A percentile compares a stretch with the other conserved stretches of the same genome.
phyloP scores from a whole-genome alignment of 192 early-diverging fungal genomes.

The Coemansia sp. region DNA sequence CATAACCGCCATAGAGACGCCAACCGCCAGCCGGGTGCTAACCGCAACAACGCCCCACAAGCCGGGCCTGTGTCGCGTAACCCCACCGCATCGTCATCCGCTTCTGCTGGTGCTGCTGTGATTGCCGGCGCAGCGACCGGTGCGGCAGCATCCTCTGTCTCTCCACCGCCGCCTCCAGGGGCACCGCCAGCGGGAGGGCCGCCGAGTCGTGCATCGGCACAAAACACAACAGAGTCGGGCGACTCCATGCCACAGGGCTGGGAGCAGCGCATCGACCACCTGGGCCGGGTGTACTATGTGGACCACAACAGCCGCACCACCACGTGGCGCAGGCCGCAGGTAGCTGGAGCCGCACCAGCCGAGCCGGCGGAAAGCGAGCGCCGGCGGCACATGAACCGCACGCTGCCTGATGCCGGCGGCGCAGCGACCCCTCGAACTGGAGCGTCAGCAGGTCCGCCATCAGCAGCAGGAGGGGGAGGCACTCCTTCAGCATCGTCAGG shows the following conservation, averaged over 20 bases:
- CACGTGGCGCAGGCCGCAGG: constrained; percentile 75
- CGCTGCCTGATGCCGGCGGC: constrained; percentile 66
- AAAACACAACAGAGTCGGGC: constrained; percentile 27
- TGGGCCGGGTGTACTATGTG: constrained; percentile 95
- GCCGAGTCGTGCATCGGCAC: constrained; percentile 1
- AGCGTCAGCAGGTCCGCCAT: constrained; percentile 3
- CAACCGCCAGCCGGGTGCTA: constrained; percentile 26
- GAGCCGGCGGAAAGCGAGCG: constrained; percentile 73
- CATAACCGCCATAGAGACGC: constrained; percentile 45
- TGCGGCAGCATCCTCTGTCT: neutral
- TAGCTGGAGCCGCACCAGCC: constrained; percentile 14
- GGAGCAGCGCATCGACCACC: constrained; percentile 93
- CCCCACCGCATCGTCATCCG: constrained; percentile 10
- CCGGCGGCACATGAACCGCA: constrained; percentile 75
- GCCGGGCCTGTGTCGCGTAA: constrained; percentile 18
- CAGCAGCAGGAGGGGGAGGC: constrained; percentile 19
- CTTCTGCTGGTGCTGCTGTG: neutral
- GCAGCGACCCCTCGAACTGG: constrained; percentile 7
- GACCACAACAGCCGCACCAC: constrained; percentile 97
- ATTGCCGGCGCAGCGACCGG: constrained; percentile 8
- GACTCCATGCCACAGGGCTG: constrained; percentile 66
- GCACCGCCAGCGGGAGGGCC: neutral
- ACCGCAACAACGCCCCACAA: constrained; percentile 15
- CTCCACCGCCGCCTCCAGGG: neutral
- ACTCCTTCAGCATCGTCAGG: constrained; percentile 6